phyloP scores from a whole-genome alignment of 192 early-diverging fungal genomes.

The Haplosporangium gracile region DNA sequence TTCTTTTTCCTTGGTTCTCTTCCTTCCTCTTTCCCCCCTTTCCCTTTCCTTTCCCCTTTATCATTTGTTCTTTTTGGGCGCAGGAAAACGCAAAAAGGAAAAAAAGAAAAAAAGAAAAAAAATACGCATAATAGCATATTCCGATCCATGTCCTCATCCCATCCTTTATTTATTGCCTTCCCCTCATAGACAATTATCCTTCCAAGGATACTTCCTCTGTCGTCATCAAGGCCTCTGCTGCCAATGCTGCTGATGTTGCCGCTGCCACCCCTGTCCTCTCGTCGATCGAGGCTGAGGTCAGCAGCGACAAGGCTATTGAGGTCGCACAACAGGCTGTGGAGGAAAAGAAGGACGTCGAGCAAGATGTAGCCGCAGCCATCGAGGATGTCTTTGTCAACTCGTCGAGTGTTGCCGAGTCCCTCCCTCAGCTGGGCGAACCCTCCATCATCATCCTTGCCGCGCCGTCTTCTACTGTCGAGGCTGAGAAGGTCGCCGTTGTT shows the following conservation, averaged over 20 bases:
- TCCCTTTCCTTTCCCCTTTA: not conserved
- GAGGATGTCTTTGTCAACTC: conserved; percentile 7
- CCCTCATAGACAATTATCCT: not conserved
- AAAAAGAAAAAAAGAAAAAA: not conserved
- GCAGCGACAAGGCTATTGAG: not conserved
- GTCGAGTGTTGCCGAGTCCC: conserved; percentile 3
- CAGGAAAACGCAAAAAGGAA: not conserved
- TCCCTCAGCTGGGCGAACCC: not conserved
- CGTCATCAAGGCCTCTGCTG: not conserved
- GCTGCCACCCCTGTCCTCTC: not conserved
- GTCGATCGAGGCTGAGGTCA: not conserved
- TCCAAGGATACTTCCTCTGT: not conserved
- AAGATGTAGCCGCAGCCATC: not conserved
- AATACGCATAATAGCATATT: not conserved
- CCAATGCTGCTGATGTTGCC: not conserved
- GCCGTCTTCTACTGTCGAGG: not conserved
- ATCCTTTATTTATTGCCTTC: not conserved
- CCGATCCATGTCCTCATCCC: not conserved
- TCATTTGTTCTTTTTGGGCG: conserved; percentile 6
- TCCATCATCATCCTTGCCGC: not conserved
- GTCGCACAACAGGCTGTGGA: not conserved
- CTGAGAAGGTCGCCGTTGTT: not conserved
- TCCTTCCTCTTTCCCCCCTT: not conserved
- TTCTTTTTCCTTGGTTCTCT: not conserved
- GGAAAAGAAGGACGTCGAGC: not conserved